phyloP scores from a whole-genome alignment of 495 filamentous ascomycete genomes.

The Daldinia vernicosa region DNA sequence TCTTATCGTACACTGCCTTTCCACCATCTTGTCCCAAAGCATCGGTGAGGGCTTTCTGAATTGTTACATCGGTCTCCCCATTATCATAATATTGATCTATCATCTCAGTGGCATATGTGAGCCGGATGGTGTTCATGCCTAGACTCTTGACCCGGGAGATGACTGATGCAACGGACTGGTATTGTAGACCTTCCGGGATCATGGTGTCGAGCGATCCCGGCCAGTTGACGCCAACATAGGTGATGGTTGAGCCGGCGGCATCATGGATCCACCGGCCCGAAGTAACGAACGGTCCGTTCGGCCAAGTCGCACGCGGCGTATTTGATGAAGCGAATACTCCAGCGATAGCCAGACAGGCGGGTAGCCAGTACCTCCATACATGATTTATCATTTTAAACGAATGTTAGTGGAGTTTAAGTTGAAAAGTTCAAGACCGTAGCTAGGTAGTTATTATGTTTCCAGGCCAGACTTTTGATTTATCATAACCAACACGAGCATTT shows the following conservation, averaged over 20 bases:
- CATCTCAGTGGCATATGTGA: conserved; percentile 67
- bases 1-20: conserved; percentile 49
- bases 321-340: conserved; percentile 21
- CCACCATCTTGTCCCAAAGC: conserved; percentile 56
- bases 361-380: conserved; percentile 19
- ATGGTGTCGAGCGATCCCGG: conserved; percentile 63
- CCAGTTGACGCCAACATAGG: conserved; percentile 66
- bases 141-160: conserved; percentile 58
- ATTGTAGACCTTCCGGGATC: conserved; percentile 68
- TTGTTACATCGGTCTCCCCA: conserved; percentile 55
- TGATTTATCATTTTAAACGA: conserved; percentile 26
- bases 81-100: conserved; percentile 64
- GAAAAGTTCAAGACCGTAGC: conserved; percentile 13
- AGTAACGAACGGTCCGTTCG: conserved; percentile 48
- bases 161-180: conserved; percentile 60
- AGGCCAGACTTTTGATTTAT: conserved; percentile 3
- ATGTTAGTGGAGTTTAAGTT: conserved; percentile 15
- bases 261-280: conserved; percentile 61
- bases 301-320: conserved; percentile 41
- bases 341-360: conserved; percentile 8
- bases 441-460: background rate
- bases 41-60: conserved; percentile 56
- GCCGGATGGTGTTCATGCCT: conserved; percentile 63
- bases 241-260: conserved; percentile 55
- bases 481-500: conserved; percentile 3